Evolutionary conservation across 352 stramenopile genomes (phyloP), one percentile per base, ranked within the genome.

Genomic region (Phytophthora macrochlamydospora): DNA sequence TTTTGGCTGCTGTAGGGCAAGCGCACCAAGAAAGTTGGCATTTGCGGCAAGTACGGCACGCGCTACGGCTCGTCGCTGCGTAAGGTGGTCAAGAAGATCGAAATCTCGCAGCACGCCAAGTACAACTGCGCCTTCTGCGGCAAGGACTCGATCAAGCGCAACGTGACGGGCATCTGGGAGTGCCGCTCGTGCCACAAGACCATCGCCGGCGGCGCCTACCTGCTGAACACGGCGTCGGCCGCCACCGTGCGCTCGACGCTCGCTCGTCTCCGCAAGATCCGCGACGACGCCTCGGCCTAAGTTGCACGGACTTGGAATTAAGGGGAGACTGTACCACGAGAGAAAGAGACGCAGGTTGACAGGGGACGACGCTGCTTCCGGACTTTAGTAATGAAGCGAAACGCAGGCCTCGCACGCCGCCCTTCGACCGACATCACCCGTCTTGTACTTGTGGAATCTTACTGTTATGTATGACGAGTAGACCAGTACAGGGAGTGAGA

Each of bases 71-170:
- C 98, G 62, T 99, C 97, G 74, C 97, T 99, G 67, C 97, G 98
- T 92, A 99, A 99, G 90, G 93, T 99, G 68, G 96, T 99, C 62
- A 99, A 99, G 85, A 99, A 99, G 93, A 99, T 99, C 71, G 98
- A 99, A 93, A 97, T 99, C 55, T 97, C 93, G 61, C 98, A 99
- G 90, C 98, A 99, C 86, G 88, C 93, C 78, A 99, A 98, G 81
- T 99, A 99, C 90, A 97, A 96, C 79, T 99, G 98, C 83, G 88
- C 97, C 53, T 99, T 99, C 90, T 99, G 98, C 89, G 98, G 98
- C 75, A 99, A 99, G 90, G 94, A 99, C 80, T 90, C 81, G 62
- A 94, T 98, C 73, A 99, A 98, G 83, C 87, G 85, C 60, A 90
- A 76, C 51, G 81, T 92, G 68, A 96, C 94, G 31, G 98, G 98